Evolutionary conservation across 169 alveolate species (phyloP), one percentile per base, ranked within the genome.

Genomic region (Babesia gibsoni): DNA sequence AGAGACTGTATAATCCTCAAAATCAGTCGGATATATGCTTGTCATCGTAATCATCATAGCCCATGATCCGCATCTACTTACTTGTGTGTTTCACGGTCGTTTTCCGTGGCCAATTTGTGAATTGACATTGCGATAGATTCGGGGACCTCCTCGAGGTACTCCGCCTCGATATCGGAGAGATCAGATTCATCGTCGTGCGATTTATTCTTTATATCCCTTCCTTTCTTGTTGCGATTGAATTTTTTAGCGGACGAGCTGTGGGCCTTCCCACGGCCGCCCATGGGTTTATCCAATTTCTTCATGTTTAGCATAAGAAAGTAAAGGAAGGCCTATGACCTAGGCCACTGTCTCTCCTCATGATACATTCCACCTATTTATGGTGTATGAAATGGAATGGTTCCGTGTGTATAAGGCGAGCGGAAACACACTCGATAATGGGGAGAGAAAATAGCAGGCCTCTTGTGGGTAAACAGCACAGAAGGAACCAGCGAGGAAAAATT

Each of bases 131-230:
- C 67, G 42, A 77, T 69, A 57, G 18, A 64, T 42, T 43, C 63
- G 22, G 86, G 86, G 35, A 77, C 30, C 18, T 77, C 86, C 66
- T 77, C 86, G 53, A 68, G 57, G 53, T 50, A 54, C 48, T 77
- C 86, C 9, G 82, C 82, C 64, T 77, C 86, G 2, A 77, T 41
- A 42, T 77, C 86, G 8, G 86, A 77, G 37, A 77, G 39, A 27
- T 77, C 80, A 9, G 57, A 61, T 33, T 77, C 86, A 14, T 52
- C 67, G 23, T 67, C 75, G 18, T 57, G 54, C 9, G 35, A 5
- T 29, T 57, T 67, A 6, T 29, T 18, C 43, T 77, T 77, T 22
- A 61, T 29, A 30, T 54, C n/a, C 5, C 45, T 22, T 20, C 61
- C 64, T 36, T 73, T 69, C 20, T 61, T 61, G 48, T 46, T 61